phyloP scores from a whole-genome alignment of 2,329 filamentous ascomycete genomes.

The Fusarium sp. region DNA sequence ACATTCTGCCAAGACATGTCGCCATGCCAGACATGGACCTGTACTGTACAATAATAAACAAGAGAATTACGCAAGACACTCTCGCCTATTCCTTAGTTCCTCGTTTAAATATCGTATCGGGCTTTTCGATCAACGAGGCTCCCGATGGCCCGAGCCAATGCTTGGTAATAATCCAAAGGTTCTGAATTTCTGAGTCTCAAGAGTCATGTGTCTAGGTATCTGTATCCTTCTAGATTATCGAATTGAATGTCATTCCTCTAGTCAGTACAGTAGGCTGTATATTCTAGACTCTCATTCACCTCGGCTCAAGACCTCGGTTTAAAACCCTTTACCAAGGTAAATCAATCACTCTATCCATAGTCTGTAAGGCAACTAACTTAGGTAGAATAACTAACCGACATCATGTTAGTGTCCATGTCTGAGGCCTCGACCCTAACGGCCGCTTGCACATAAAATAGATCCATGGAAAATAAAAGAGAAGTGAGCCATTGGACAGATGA shows the following conservation, averaged over 20 bases:
- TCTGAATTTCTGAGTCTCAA: not conserved
- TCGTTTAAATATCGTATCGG: constrained; percentile 7
- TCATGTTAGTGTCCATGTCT: constrained; percentile 7
- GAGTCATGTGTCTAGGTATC: not conserved
- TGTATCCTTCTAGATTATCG: constrained; percentile 18
- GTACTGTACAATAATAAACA: not conserved
- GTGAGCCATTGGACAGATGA: constrained; percentile 16
- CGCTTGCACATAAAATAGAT: constrained; percentile 4
- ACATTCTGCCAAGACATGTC: constrained; percentile 30
- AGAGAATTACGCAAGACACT: constrained; percentile 11
- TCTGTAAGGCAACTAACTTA: not conserved
- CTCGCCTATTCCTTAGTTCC: constrained; percentile 24
- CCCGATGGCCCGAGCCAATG: constrained; percentile 7
- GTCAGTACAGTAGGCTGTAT: not conserved
- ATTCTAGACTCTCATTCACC: not conserved
- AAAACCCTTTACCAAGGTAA: not conserved
- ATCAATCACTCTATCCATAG: not conserved
- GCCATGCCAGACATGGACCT: constrained; percentile 20
- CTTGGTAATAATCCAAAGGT: not conserved
- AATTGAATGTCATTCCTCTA: not conserved
- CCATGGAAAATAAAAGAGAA: not conserved
- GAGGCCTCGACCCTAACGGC: constrained; percentile 19
- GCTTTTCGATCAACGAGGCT: constrained; percentile 13
- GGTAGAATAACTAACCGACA: not conserved
- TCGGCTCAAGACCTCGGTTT: constrained; percentile 24